Base-by-base conservation (phyloP, 768 basidiomycete species). In the Trametes elegans region DNA sequence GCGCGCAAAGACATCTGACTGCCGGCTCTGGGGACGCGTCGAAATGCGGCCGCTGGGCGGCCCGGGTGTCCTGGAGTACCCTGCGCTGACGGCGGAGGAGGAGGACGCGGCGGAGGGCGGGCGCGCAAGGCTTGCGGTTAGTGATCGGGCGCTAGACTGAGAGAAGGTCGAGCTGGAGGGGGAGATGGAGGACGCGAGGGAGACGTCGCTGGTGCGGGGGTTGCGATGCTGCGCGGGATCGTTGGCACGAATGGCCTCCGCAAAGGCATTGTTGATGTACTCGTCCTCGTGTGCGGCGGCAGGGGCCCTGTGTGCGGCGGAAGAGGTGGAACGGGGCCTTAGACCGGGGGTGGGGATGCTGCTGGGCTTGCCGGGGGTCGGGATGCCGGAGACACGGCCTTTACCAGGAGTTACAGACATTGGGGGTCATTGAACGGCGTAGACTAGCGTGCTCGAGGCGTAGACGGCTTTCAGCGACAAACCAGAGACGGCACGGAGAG, bases 191-290 rank as follows among this genome's bases (percentile, higher is more conserved):
- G 78, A 68, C 1, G 75, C 75, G 49, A 64, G 65, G 44, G 76
- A 69, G 49, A 65, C 41, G 60, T 69, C 76, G 60, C 70, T 75
- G 57, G 66, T 27, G 35, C 76, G 62, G 42, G 71, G 70, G 49
- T 74, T 62, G 47, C 85, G 81, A 68, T 91, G 89, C 38, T 81
- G 79, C 16, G 86, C 81, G 34, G 90, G 90, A 66, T 92, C 87
- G 62, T 92, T 90, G 49, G 88, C 81, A 66, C 79, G 87, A 67
- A 92, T 82, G 26, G 90, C 90, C 60, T 90, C 89, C 38, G 78
- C 82, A 60, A 92, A 85, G n/a, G 89, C 85, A 62, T 80, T 81
- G 41, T 82, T 78, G 65, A 85, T 81, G 59, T 78, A 83, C 43
- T 87, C 82, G 50, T 74, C 72, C 63, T 85, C 80, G 39, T 76